Conservation (phyloP, 2,329 filamentous ascomycete species). For the Cladosporium sp. region DNA sequence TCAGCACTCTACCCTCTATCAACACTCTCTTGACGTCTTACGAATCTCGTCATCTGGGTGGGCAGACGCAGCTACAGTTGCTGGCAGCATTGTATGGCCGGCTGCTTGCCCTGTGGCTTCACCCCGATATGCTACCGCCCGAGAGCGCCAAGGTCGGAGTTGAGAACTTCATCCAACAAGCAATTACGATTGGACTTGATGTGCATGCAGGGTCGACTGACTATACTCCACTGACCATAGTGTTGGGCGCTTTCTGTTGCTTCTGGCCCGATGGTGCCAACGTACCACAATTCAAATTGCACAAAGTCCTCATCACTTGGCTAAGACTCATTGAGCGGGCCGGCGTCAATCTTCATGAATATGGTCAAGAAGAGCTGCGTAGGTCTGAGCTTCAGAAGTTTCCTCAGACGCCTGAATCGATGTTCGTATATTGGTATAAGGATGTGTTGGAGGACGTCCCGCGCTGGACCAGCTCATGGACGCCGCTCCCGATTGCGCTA, state of each 20-base stretch:
- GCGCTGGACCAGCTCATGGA: not conserved
- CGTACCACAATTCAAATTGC: not conserved
- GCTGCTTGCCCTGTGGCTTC: not conserved
- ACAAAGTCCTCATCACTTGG: not conserved
- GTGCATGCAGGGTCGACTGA: not conserved
- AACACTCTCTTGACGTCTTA: not conserved
- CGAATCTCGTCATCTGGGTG: not conserved
- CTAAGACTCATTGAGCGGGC: not conserved
- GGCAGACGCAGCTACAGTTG: not conserved
- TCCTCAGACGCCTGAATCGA: not conserved
- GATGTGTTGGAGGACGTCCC: too few species aligned
- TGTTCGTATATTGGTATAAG: not conserved
- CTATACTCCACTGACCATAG: not conserved
- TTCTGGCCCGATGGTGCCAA: not conserved
- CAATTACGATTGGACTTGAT: too few species aligned
- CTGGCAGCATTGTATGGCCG: not conserved
- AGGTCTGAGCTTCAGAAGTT: not conserved
- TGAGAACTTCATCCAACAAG: too few species aligned
- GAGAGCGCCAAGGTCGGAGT: too few species aligned
- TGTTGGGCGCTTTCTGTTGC: not conserved
- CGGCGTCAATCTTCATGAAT: not conserved
- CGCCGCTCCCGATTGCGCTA: not conserved
- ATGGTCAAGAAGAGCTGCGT: not conserved
- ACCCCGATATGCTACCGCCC: too few species aligned
- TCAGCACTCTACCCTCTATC: too few species aligned